A percentile compares a stretch with the other conserved stretches of the same genome.
Evolutionary conservation across 345 rosid species (phyloP).

Genomic region (Stellera chamaejasme): DNA sequence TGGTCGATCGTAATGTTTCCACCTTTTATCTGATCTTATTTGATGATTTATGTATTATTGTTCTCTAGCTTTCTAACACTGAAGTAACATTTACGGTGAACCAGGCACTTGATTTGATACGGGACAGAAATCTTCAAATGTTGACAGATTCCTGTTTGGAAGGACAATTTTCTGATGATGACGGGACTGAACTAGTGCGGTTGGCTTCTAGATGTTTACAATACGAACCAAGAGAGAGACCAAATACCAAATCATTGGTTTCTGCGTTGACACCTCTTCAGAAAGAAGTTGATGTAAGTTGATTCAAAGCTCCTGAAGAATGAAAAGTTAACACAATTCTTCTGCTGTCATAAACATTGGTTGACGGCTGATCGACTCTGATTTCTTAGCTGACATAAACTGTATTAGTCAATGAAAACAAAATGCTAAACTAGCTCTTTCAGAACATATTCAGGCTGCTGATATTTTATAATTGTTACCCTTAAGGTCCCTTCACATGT

Average conservation of each 20-base stretch:
- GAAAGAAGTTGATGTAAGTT: constrained; percentile 61
- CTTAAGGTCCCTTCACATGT: constrained; percentile 61
- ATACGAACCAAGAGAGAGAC: constrained; percentile 75
- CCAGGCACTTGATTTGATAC: constrained; percentile 87
- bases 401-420: no score
- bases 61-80: constrained; percentile 3
- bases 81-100: constrained; percentile 8
- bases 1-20: neutral
- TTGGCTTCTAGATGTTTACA: constrained; percentile 79
- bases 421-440: no score
- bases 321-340: no score
- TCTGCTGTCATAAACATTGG: no score
- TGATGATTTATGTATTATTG: neutral
- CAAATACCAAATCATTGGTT: constrained; percentile 63
- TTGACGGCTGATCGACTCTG: no score
- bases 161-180: constrained; percentile 69
- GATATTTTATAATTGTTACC: neutral
- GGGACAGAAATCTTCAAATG: constrained; percentile 76
- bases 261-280: constrained; percentile 72
- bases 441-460: no score
- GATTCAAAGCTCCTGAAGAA: neutral
- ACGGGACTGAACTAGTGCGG: constrained; percentile 68
- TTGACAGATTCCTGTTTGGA: constrained; percentile 84
- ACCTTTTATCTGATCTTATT: neutral
- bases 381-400: no score